These are phyloP conservation scores for Pholiota conissans DNA, from an alignment of 768 basidiomycete species.

Conservation along the genomic window DNA sequence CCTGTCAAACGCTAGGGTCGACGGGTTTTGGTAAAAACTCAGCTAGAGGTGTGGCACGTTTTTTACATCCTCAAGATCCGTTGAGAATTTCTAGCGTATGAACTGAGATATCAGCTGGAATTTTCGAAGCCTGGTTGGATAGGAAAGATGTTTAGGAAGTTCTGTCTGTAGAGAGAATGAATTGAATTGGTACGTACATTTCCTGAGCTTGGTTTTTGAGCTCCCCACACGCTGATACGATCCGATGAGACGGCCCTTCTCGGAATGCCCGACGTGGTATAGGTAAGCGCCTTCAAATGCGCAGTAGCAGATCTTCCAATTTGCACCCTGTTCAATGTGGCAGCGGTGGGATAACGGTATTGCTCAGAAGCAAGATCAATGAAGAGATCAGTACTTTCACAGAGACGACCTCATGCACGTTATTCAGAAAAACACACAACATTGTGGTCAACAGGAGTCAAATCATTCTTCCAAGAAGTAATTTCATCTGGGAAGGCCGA, in stretches of 20 bases:
- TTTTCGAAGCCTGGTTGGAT: not conserved
- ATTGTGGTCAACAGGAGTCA: not conserved
- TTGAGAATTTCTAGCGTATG: not conserved
- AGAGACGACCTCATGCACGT: not conserved
- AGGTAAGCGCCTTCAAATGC: not conserved
- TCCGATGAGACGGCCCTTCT: not conserved
- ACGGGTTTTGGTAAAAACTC: not conserved
- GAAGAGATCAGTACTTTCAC: not conserved
- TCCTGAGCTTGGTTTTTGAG: not conserved
- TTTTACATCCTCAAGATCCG: not conserved
- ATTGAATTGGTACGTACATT: not conserved
- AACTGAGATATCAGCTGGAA: not conserved
- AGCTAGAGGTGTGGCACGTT: not conserved
- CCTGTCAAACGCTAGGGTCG: not conserved
- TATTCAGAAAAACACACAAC: not conserved
- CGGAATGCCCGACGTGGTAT: not conserved
- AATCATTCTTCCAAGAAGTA: constrained; percentile 1
- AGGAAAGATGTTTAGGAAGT: not conserved
- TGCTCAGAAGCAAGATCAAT: not conserved
- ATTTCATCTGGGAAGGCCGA: not conserved
- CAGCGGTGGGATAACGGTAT: not conserved
- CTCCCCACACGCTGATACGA: not conserved
- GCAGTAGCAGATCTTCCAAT: not conserved
- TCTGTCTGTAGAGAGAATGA: not conserved
- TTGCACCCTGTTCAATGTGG: not conserved